Conservation (phyloP, 2,329 filamentous ascomycete species). For the Xylaria sp. region DNA sequence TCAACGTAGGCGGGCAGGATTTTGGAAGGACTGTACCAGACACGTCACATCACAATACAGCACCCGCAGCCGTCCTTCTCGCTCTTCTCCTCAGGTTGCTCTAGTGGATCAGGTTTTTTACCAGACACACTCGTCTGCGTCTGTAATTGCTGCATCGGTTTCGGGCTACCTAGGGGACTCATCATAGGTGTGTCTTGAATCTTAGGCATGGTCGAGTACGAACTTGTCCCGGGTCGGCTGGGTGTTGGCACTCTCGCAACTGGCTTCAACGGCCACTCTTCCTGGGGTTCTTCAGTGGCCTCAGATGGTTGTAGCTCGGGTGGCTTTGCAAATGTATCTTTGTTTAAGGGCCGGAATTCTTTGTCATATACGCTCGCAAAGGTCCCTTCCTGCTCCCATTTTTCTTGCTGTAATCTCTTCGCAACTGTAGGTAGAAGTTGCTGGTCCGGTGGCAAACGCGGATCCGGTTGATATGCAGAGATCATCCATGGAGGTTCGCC, state of each 20-base stretch:
- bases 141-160: slow-evolving; percentile 50
- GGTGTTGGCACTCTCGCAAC: slow-evolving; percentile 56
- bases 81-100: slow-evolving; percentile 54
- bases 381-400: slow-evolving; percentile 91
- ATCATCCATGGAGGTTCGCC: slow-evolving; percentile 96
- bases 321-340: slow-evolving; percentile 59
- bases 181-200: slow-evolving; percentile 53
- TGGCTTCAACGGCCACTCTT: slow-evolving; percentile 66
- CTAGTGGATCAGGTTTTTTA: slow-evolving; percentile 58
- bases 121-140: slow-evolving; percentile 51
- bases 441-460: slow-evolving; percentile 89
- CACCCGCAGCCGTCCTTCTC: slow-evolving; percentile 69
- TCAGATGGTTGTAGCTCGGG: slow-evolving; percentile 53
- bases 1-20: slow-evolving; percentile 16
- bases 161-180: slow-evolving; percentile 53
- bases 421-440: slow-evolving; percentile 95
- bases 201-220: slow-evolving; percentile 69
- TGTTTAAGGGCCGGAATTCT: slow-evolving; percentile 82
- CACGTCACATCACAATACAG: slow-evolving; percentile 74
- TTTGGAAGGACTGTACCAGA: slow-evolving; percentile 23
- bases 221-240: slow-evolving; percentile 53
- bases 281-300: slow-evolving; percentile 44
- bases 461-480: slow-evolving; percentile 94
- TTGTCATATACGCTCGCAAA: slow-evolving; percentile 85
- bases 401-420: slow-evolving; percentile 87